Evolutionary conservation across 163 green algal species (phyloP), one percentile per base, ranked within the genome.

Genomic region (Volvox carteri): DNA sequence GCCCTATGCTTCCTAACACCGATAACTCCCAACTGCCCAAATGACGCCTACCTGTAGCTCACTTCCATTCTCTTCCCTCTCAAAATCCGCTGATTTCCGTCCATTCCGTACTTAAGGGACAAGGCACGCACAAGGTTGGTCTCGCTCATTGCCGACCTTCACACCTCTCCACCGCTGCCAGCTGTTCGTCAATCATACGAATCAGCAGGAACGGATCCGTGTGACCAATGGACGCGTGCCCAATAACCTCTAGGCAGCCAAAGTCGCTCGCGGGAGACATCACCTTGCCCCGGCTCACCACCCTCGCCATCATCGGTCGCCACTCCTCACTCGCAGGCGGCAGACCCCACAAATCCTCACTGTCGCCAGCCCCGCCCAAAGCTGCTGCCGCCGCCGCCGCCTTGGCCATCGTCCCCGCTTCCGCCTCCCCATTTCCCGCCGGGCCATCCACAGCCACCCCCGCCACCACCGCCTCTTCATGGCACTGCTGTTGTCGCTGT

Each of bases 211-310:
- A 91, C 0, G 87, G 87, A 37, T 91, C 87, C 21, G 87, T 91
- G 56, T 91, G 87, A 1, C 87, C 87, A 18, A 91, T 91, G 35
- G 72, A 86, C 44, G 86, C 86, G n/a, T 76, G 54, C 4, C 86
- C 86, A 44, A 90, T 35, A 11, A 91, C 87, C 72, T 91, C 96
- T 58, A 98, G 70, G 1, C 91, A 94, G 0, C 96, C 96, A 89
- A 96, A 98, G 74, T 98, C 96, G 19, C 86, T 95, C 8, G 96
- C 95, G 33, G 87, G 60, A 37, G 74, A 92, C 54, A 84, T 94
- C 48, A 95, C 50, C 68, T 92, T 94, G 19, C 96, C 96, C 4
- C 96, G 75, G 56, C 84, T 94, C 39, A 98, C 94, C 16, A 98
- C 77, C 5, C 96, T 81, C 11, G 92, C 95, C 48, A 96, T 60